Percentiles rank a stretch among this genome's conserved stretches.
These are phyloP conservation scores for Secale cereale DNA, from an alignment of 176 grass and related monocot genomes.

Conservation along the genomic window DNA sequence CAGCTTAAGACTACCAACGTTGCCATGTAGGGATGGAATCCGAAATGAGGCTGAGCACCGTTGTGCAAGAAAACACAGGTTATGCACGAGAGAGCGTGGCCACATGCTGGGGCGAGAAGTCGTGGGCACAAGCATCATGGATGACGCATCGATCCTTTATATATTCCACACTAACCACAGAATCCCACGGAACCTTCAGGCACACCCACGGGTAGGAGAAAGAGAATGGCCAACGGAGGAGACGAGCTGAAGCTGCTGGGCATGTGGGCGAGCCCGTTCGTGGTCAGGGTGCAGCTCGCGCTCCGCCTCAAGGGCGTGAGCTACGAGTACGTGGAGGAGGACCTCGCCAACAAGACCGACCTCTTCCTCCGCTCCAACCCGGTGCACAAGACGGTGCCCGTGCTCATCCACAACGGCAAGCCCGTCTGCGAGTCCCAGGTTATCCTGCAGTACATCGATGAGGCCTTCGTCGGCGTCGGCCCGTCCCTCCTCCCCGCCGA, in stretches of 20 bases:
- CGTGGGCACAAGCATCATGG: not conserved
- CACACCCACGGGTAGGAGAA: not conserved
- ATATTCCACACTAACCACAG: not conserved
- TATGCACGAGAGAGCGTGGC: not conserved
- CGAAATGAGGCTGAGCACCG: no score
- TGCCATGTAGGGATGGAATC: no score
- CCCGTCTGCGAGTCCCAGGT: conserved; percentile 30
- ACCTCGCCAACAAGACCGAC: conserved; percentile 42
- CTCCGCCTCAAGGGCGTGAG: conserved; percentile 17
- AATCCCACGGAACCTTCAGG: not conserved
- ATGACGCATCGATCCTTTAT: not conserved
- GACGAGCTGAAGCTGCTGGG: conserved; percentile 46
- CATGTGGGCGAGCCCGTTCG: conserved; percentile 22
- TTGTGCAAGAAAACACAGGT: not conserved
- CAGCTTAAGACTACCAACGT: no score
- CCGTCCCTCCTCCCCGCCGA: conserved; percentile 27
- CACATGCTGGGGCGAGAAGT: not conserved
- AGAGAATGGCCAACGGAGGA: not conserved
- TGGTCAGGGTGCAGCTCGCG: conserved; percentile 22
- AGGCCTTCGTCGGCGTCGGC: conserved; percentile 18
- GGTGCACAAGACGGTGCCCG: conserved; percentile 46
- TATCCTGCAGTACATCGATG: conserved; percentile 47
- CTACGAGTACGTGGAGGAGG: conserved; percentile 52
- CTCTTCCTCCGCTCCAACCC: conserved; percentile 49
- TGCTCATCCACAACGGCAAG: conserved; percentile 35